phyloP scores from a whole-genome alignment of 1,284 basidiomycete genomes.

The Nidula niveotomentosa region DNA sequence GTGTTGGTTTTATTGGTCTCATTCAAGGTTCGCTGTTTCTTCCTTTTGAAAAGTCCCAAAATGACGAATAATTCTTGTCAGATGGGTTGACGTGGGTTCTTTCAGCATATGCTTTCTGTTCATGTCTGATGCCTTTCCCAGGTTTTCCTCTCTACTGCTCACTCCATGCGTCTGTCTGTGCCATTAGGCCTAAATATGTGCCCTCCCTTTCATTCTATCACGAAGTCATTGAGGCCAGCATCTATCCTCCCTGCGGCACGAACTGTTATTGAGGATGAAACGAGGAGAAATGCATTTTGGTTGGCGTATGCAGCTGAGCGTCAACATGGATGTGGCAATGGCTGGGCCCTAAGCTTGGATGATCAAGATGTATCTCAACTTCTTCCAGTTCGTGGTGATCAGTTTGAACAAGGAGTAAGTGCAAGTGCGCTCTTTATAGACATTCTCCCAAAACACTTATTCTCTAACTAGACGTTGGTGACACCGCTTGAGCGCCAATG shows the following conservation, averaged over 20 bases:
- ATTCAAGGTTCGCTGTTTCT: conserved; percentile 50
- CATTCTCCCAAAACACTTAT: conserved; percentile 8
- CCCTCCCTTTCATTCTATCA: conserved; percentile 65
- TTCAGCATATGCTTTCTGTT: neutral
- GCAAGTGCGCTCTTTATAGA: conserved; percentile 19
- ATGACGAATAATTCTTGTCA: conserved; percentile 18
- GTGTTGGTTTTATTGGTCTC: conserved; percentile 72
- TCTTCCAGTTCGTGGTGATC: conserved; percentile 60
- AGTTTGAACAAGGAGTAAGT: conserved; percentile 61
- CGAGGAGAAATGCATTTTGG: conserved; percentile 72
- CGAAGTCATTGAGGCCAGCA: conserved; percentile 48
- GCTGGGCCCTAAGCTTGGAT: conserved; percentile 70
- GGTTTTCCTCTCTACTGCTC: conserved; percentile 60
- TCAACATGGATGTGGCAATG: conserved; percentile 64
- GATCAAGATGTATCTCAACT: conserved; percentile 72
- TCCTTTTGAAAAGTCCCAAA: neutral
- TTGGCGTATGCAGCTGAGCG: conserved; percentile 67
- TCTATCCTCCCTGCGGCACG: conserved; percentile 59
- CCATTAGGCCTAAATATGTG: conserved; percentile 70
- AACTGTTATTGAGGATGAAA: conserved; percentile 68
- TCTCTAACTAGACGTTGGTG: conserved; percentile 42
- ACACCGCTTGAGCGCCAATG: conserved; percentile 63
- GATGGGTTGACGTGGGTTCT: conserved; percentile 68
- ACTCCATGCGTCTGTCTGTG: conserved; percentile 57
- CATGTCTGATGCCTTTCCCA: conserved; percentile 18